A percentile compares a stretch with the other conserved stretches of the same genome.
These are phyloP conservation scores for Podila verticillata DNA, from an alignment of 192 early-diverging fungal species.

Conservation along the genomic window DNA sequence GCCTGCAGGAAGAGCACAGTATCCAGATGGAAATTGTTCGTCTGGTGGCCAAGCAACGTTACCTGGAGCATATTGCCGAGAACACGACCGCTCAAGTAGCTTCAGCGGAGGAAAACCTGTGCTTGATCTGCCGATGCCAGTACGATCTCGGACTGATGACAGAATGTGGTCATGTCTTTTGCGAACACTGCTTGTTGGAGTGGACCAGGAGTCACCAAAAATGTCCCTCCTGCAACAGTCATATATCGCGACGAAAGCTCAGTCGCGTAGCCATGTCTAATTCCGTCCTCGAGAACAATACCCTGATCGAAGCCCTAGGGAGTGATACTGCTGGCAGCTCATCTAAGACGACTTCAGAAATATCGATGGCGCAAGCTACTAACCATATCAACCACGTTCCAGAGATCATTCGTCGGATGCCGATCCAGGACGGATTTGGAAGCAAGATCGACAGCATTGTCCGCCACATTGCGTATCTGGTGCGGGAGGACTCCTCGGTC, in stretches of 20 bases:
- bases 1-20: conserved; percentile 17
- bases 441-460: conserved; percentile 58
- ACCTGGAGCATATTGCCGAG: conserved; percentile 35
- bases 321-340: background rate
- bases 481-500: conserved; percentile 18
- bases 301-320: background rate
- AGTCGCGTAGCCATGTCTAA: conserved; percentile 17
- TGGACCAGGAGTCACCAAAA: conserved; percentile 43
- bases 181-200: conserved; percentile 38
- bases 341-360: background rate
- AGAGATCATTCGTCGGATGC: conserved; percentile 15
- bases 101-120: conserved; percentile 21
- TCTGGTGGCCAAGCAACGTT: conserved; percentile 21
- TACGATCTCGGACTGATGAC: conserved; percentile 41
- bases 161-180: conserved; percentile 49
- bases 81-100: background rate
- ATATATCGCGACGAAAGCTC: conserved; percentile 17
- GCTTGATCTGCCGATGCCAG: conserved; percentile 44
- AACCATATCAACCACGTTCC: conserved; percentile 12
- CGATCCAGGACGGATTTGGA: conserved; percentile 25
- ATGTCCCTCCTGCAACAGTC: conserved; percentile 41
- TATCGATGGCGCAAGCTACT: background rate
- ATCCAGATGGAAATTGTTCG: conserved; percentile 18
- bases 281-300: background rate
- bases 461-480: conserved; percentile 51